Evolutionary conservation across 2,329 filamentous ascomycete species (phyloP).

Genomic region (Neofusicoccum cordaticola): DNA sequence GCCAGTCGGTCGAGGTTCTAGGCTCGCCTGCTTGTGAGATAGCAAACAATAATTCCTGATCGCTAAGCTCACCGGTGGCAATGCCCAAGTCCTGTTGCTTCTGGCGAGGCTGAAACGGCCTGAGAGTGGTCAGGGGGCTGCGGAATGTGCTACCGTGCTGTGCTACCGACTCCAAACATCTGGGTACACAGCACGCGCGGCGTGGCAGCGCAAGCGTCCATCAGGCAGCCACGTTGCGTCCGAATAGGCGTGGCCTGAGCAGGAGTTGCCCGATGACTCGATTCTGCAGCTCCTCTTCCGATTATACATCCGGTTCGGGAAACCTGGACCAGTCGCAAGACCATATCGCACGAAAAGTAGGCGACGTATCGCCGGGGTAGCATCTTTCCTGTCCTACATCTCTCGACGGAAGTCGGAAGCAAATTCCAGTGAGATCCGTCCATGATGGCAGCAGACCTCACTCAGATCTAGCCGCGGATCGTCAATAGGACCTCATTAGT

Average conservation of each 20-base stretch:
- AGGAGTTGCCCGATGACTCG: not conserved
- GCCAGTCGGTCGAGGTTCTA: not conserved
- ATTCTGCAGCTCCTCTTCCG: not conserved
- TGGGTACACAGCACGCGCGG: not conserved
- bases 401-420: no score
- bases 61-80: not conserved
- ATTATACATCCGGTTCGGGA: not conserved
- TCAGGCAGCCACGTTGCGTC: not conserved
- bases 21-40: slow-evolving; percentile 2
- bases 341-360: not conserved
- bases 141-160: slow-evolving; percentile 12
- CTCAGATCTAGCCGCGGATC: no score
- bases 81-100: not conserved
- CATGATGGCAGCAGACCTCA: no score
- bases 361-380: not conserved
- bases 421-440: no score
- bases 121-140: not conserved
- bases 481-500: no score
- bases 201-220: not conserved
- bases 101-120: slow-evolving; percentile 7
- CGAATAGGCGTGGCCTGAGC: not conserved
- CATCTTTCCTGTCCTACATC: no score
- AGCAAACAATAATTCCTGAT: slow-evolving; percentile 3
- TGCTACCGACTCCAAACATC: slow-evolving; percentile 7
- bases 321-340: not conserved